phyloP scores from a whole-genome alignment of 805 yeast genomes.

The Barnettozyma sucrosica region DNA sequence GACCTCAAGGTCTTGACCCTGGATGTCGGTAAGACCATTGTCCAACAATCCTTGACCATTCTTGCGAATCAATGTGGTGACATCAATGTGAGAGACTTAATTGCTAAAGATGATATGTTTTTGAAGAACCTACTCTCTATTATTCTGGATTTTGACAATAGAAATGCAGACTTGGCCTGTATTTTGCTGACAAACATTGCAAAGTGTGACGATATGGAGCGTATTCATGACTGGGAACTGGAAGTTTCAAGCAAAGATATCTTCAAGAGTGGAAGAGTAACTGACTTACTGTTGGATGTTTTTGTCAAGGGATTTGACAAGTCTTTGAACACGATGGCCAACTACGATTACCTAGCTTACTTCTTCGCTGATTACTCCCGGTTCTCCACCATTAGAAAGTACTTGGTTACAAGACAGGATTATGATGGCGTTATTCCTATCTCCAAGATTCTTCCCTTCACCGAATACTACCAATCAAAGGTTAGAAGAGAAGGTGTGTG shows the following conservation, averaged over 20 bases:
- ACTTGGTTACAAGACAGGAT: slow-evolving; percentile 64
- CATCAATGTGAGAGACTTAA: slow-evolving; percentile 49
- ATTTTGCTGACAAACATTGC: slow-evolving; percentile 84
- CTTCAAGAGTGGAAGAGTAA: slow-evolving; percentile 52
- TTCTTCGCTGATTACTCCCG: slow-evolving; percentile 90
- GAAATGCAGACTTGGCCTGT: slow-evolving; percentile 74
- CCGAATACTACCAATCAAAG: slow-evolving; percentile 72
- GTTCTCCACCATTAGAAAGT: slow-evolving; percentile 64
- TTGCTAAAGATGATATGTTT: slow-evolving; percentile 61
- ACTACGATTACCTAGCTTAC: slow-evolving; percentile 77
- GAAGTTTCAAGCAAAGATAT: slow-evolving; percentile 36
- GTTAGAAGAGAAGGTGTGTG: slow-evolving; percentile 90
- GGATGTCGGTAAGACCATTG: slow-evolving; percentile 48
- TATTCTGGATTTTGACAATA: slow-evolving; percentile 49
- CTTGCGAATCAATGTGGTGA: slow-evolving; percentile 81
- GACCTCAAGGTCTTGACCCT: slow-evolving; percentile 61
- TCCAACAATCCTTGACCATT: slow-evolving; percentile 67
- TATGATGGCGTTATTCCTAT: slow-evolving; percentile 77
- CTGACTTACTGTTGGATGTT: slow-evolving; percentile 83
- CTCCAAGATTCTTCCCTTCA: slow-evolving; percentile 75
- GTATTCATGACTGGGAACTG: slow-evolving; percentile 38
- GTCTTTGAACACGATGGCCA: slow-evolving; percentile 62
- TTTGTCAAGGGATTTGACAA: slow-evolving; percentile 81
- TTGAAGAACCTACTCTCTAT: slow-evolving; percentile 41
- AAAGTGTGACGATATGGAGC: slow-evolving; percentile 59